Base-by-base conservation (phyloP, 1,139 yeast genomes). In the Saccharomycopsis phalli region DNA sequence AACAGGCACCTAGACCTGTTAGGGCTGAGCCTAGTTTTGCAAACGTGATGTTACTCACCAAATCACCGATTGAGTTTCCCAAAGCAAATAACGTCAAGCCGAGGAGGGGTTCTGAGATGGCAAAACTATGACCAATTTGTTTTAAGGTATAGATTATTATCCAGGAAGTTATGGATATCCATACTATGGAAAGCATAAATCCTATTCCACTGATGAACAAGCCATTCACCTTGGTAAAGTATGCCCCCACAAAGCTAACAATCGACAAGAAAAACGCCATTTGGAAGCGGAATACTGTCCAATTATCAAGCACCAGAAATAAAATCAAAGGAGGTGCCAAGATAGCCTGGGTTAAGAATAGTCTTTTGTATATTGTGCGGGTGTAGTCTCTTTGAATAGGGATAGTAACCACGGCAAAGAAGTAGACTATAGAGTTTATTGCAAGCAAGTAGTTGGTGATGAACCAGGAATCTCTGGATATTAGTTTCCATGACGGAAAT, bases 1-100 rank as follows among this genome's bases (percentile, higher is more conserved):
- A 83, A 55, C 96, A 88, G 0, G 97, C 96, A 8, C 94, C 82
- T 31, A 91, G 67, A 0, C 96, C 96, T 87, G 87, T 84, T 47
- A 83, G 69, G 0, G 95, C 87, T 63, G 77, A 79, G 0, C 95
- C 96, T 74, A 83, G 74, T 47, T 65, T 68, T 0, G 95, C 88
- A 41, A 88, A 77, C 0, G 94, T 81, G 37, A 81, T 64, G 53
- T 88, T 87, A 0, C 95, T 80, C 1, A 87, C 76, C 40, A 87
- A 65, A 53, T 91, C 98, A 5, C 96, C 95, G 4, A 86, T 62
- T 0, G 95, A 87, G 55, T 88, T 91, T 5, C 98, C 98, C 49
- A 88, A 63, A 0, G 97, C 95, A 63, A 88, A 87, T 0, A 88
- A 70, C 0, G 96, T 88, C 19, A 86, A 62, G 0, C 96, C 96